Conservation (phyloP, 225 moss, liverwort and hornwort species). For the Climacium dendroides region DNA sequence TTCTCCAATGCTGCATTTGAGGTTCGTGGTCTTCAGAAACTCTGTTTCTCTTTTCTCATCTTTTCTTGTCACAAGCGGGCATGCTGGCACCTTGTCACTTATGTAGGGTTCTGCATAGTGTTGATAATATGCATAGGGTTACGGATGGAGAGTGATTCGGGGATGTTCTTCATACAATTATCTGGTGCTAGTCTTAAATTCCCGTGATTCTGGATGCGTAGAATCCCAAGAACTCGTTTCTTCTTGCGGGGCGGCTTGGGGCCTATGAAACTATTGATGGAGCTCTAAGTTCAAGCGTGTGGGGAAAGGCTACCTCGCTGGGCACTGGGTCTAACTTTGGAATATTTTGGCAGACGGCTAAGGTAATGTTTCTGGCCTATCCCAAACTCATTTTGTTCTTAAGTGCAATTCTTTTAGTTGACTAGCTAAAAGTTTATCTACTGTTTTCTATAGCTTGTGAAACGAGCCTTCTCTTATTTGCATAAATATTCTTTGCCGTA, state of each 20-base stretch:
- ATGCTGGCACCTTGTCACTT: neutral
- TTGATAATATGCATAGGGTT: too few species aligned
- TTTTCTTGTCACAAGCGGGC: neutral
- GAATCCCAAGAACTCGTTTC: constrained; percentile 65
- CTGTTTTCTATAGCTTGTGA: neutral
- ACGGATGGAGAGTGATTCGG: neutral
- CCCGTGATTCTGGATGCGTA: constrained; percentile 5
- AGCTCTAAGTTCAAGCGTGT: constrained; percentile 53
- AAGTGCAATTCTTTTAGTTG: neutral
- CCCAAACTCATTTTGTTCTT: neutral
- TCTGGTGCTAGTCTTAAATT: neutral
- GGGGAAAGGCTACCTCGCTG: constrained; percentile 55
- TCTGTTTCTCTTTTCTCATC: neutral
- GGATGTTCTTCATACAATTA: neutral
- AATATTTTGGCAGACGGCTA: constrained; percentile 28
- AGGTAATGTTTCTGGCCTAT: constrained; percentile 8
- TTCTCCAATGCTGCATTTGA: constrained; percentile 25
- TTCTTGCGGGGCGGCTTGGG: constrained; percentile 52
- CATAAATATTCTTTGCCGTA: neutral
- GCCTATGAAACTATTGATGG: constrained; percentile 53
- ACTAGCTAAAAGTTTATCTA: neutral
- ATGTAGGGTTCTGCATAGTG: neutral
- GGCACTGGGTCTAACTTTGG: constrained; percentile 68
- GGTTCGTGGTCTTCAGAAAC: constrained; percentile 15
- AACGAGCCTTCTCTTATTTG: neutral